A percentile compares a stretch with the other conserved stretches of the same genome.
phyloP scores from a whole-genome alignment of 2,329 filamentous ascomycete genomes.

The Alternaria alternata region DNA sequence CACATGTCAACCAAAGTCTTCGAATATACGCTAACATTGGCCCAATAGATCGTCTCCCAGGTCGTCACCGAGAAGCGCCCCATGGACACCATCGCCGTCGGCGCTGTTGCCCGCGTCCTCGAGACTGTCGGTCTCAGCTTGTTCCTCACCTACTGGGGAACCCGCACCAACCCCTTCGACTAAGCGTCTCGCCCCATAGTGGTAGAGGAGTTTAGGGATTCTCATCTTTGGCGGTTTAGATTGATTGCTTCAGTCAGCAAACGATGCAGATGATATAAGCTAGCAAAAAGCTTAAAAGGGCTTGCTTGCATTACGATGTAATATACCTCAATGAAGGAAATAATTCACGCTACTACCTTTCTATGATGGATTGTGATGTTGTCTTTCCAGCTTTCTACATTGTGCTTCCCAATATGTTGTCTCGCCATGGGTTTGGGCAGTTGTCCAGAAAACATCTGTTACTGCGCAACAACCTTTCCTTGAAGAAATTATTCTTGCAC shows the following conservation, averaged over 20 bases:
- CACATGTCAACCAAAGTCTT: neutral
- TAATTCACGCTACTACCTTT: conserved; percentile 10
- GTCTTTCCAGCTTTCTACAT: neutral
- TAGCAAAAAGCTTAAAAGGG: conserved; percentile 29
- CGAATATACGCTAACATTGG: conserved; percentile 27
- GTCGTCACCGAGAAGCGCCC: conserved; percentile 91
- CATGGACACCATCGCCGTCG: conserved; percentile 87
- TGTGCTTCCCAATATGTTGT: neutral
- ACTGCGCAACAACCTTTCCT: too few relatives aligned
- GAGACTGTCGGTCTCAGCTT: conserved; percentile 92
- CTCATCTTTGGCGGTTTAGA: conserved; percentile 37
- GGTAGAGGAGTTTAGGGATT: conserved; percentile 32
- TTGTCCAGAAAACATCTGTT: too few relatives aligned
- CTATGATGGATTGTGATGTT: neutral
- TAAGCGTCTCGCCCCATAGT: conserved; percentile 56
- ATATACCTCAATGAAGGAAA: conserved; percentile 32
- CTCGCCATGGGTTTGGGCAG: neutral
- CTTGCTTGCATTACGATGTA: conserved; percentile 38
- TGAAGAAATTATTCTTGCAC: rapidly evolving
- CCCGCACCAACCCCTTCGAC: conserved; percentile 89
- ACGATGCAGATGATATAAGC: conserved; percentile 34
- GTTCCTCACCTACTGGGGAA: conserved; percentile 98
- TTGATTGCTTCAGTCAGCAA: conserved; percentile 31
- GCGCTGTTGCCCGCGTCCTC: conserved; percentile 81
- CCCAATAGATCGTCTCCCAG: conserved; percentile 78